phyloP scores from a whole-genome alignment of 352 stramenopile species.

The Phytophthora melonis region DNA sequence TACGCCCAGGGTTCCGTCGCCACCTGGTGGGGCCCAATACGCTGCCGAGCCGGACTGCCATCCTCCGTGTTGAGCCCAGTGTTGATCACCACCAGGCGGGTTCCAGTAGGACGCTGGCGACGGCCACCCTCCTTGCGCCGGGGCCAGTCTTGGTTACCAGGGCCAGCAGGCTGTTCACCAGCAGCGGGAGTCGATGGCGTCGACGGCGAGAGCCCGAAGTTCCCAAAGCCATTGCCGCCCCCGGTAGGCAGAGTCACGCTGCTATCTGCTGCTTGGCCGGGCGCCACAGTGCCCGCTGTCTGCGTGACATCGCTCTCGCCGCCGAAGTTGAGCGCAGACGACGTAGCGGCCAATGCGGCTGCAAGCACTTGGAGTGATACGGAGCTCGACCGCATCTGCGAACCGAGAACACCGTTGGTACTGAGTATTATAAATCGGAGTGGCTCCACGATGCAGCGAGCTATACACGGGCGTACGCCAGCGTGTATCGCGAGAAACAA shows the following conservation, averaged over 20 bases:
- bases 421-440: no score
- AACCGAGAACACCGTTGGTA: neutral
- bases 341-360: constrained; percentile 14
- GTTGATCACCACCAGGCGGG: neutral
- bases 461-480: neutral
- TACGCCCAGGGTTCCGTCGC: neutral
- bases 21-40: neutral
- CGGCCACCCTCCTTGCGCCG: neutral
- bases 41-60: neutral
- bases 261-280: constrained; percentile 11
- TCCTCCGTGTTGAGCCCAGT: neutral
- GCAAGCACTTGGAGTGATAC: constrained; percentile 6
- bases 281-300: constrained; percentile 24
- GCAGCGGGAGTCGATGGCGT: neutral
- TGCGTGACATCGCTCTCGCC: constrained; percentile 16
- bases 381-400: constrained; percentile 10
- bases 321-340: constrained; percentile 23
- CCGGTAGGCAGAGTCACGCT: constrained; percentile 3
- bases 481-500: no score
- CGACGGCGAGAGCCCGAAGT: constrained; percentile 2
- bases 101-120: neutral
- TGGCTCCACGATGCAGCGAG: constrained; percentile 3
- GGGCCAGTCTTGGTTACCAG: constrained; percentile 6
- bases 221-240: constrained; percentile 13
- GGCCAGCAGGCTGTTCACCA: neutral